These are phyloP conservation scores for Nemania diffusa DNA, from an alignment of 2,329 filamentous ascomycete species.

Conservation along the genomic window DNA sequence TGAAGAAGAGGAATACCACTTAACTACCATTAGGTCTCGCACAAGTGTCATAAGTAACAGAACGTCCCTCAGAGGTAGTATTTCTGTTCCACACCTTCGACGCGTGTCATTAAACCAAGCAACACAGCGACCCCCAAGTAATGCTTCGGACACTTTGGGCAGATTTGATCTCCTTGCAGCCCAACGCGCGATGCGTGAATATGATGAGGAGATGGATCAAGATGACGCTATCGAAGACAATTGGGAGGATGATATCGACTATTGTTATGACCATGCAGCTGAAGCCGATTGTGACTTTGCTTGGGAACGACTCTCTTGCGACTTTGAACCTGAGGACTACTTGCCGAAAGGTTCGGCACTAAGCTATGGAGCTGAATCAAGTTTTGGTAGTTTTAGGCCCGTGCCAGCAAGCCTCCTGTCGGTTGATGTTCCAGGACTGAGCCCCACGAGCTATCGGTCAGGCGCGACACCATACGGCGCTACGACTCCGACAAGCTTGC, in stretches of 20 bases:
- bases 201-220: slow-evolving; percentile 37
- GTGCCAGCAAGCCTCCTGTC: slow-evolving; percentile 43
- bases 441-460: slow-evolving; percentile 61
- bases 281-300: slow-evolving; percentile 75
- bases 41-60: slow-evolving; percentile 59
- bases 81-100: slow-evolving; percentile 66
- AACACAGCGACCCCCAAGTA: slow-evolving; percentile 54
- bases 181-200: slow-evolving; percentile 49
- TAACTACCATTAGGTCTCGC: slow-evolving; percentile 52
- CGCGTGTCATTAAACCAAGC: slow-evolving; percentile 53
- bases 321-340: slow-evolving; percentile 52
- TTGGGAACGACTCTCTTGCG: slow-evolving; percentile 69
- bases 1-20: slow-evolving; percentile 68
- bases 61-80: slow-evolving; percentile 64
- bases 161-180: slow-evolving; percentile 54
- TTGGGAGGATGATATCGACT: slow-evolving; percentile 78
- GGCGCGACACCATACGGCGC: slow-evolving; percentile 55
- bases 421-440: slow-evolving; percentile 60
- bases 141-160: slow-evolving; percentile 64
- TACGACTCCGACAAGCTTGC: slow-evolving; percentile 55
- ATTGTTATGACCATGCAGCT: slow-evolving; percentile 75
- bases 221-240: slow-evolving; percentile 55
- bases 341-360: slow-evolving; percentile 30
- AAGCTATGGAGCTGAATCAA: slow-evolving; percentile 21
- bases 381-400: slow-evolving; percentile 26